Percentiles rank a stretch among this genome's conserved stretches.
These are phyloP conservation scores for Aspergillus ostianus DNA, from an alignment of 495 filamentous ascomycete genomes.

Conservation along the genomic window DNA sequence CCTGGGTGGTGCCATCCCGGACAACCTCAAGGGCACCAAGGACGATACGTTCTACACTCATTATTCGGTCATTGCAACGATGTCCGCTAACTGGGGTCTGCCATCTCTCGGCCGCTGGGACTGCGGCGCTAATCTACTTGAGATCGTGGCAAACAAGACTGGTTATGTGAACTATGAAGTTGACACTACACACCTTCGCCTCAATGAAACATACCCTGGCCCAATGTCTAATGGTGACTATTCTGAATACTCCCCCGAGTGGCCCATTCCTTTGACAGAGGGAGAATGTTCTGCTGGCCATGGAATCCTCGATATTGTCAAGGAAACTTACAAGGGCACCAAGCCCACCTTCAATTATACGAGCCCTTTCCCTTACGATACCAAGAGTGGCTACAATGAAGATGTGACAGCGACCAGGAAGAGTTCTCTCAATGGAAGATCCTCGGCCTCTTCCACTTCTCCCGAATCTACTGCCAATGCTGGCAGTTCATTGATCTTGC, in stretches of 20 bases:
- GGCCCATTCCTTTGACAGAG: conserved; percentile 41
- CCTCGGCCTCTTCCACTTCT: conserved; percentile 8
- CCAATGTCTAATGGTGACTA: conserved; percentile 38
- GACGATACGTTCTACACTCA: conserved; percentile 71
- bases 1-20: conserved; percentile 63
- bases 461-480: conserved; percentile 3
- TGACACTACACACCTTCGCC: conserved; percentile 37
- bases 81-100: conserved; percentile 66
- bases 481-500: background rate
- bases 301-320: conserved; percentile 43
- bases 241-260: conserved; percentile 34
- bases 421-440: background rate
- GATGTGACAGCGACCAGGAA: conserved; percentile 33
- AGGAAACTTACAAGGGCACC: conserved; percentile 34
- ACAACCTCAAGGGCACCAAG: conserved; percentile 54
- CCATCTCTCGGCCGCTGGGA: conserved; percentile 69
- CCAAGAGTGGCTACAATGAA: conserved; percentile 31
- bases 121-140: conserved; percentile 67
- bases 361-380: conserved; percentile 42
- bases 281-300: conserved; percentile 46
- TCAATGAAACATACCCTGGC: conserved; percentile 50
- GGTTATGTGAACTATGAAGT: conserved; percentile 55
- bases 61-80: conserved; percentile 65
- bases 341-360: conserved; percentile 44
- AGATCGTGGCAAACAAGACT: conserved; percentile 56